phyloP scores from a whole-genome alignment of 2,329 filamentous ascomycete species.

The Alternaria panax region DNA sequence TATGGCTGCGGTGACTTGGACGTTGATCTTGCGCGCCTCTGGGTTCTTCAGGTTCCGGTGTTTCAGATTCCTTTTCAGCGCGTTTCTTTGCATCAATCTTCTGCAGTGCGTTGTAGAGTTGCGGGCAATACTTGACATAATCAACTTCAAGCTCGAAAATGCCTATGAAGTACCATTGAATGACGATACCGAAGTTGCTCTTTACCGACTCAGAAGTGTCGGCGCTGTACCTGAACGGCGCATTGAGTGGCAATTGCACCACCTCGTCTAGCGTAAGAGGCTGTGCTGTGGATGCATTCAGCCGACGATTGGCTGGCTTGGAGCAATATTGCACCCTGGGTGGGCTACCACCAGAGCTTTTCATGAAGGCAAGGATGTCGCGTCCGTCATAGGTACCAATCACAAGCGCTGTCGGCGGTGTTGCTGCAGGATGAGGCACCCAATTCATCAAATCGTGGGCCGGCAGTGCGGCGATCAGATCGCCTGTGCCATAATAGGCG shows the following conservation, averaged over 20 bases:
- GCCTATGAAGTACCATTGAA: neutral
- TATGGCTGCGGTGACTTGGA: neutral
- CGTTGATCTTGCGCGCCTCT: slow-evolving; percentile 1
- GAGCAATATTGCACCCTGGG: neutral
- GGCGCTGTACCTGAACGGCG: neutral
- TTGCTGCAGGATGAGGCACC: neutral
- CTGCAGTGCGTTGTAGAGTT: neutral
- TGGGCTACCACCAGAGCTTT: neutral
- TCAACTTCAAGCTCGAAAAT: neutral
- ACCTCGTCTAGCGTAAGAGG: neutral
- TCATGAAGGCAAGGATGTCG: neutral
- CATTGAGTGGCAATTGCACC: neutral
- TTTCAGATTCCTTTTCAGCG: neutral
- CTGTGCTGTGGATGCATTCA: neutral
- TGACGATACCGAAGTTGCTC: neutral
- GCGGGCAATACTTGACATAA: neutral
- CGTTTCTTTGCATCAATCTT: neutral
- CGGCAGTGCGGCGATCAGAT: neutral
- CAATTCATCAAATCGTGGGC: neutral
- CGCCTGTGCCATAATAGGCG: neutral
- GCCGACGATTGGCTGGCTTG: neutral
- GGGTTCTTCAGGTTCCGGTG: neutral
- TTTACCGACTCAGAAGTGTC: neutral
- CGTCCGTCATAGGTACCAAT: neutral
- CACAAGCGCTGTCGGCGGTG: neutral